phyloP scores from a whole-genome alignment of 1,284 basidiomycete genomes.

The Austroboletus novae-zelandiae region DNA sequence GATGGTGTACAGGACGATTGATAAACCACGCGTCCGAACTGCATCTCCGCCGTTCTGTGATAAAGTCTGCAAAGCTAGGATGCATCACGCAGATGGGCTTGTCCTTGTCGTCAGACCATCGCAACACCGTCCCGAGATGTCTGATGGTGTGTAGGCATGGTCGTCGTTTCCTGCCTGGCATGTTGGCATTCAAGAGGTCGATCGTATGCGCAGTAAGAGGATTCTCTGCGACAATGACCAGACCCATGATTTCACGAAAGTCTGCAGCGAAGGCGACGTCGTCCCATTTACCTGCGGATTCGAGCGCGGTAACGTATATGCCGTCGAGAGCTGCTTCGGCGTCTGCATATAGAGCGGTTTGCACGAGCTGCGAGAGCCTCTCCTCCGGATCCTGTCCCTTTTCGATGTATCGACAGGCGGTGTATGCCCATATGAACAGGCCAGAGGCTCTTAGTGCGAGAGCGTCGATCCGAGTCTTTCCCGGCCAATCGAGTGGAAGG shows the following conservation, averaged over 20 bases:
- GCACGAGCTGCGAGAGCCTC: conserved; percentile 27
- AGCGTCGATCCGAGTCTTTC: conserved; percentile 11
- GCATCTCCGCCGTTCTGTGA: conserved; percentile 29
- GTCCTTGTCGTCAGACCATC: conserved; percentile 22
- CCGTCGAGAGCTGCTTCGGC: conserved; percentile 30
- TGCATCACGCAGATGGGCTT: conserved; percentile 32
- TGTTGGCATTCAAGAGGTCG: conserved; percentile 25
- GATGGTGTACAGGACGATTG: conserved; percentile 20
- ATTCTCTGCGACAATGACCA: conserved; percentile 29
- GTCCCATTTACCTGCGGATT: conserved; percentile 30
- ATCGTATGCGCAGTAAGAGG: conserved; percentile 25
- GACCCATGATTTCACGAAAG: conserved; percentile 34
- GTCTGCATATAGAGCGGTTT: conserved; percentile 19
- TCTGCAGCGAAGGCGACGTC: conserved; percentile 29
- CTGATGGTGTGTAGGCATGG: conserved; percentile 31
- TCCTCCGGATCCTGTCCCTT: conserved; percentile 32
- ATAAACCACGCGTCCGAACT: conserved; percentile 29
- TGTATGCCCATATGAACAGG: conserved; percentile 37
- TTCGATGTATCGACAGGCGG: conserved; percentile 32
- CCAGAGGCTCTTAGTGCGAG: conserved; percentile 28
- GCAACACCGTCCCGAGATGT: conserved; percentile 27
- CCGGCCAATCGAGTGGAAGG: conserved; percentile 32
- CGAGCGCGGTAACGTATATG: conserved; percentile 33
- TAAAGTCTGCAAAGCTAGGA: conserved; percentile 33
- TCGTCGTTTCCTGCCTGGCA: conserved; percentile 13